phyloP scores from a whole-genome alignment of 345 rosid species.

The Geranium brycei region DNA sequence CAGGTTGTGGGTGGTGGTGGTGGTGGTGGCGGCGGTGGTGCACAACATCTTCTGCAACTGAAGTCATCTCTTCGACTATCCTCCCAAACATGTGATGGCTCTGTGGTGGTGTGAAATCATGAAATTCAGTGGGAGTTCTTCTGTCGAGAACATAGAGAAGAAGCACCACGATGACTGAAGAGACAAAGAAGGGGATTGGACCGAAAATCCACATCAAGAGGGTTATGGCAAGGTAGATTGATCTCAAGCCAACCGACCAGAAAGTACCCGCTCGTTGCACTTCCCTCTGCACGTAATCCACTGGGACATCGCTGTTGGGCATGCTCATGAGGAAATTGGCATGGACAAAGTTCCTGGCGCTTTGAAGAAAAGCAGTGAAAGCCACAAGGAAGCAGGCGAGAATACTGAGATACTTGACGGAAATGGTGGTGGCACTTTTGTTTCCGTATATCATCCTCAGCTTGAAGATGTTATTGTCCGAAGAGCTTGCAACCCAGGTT shows the following conservation, averaged over 20 bases:
- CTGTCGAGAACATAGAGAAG: too few relatives aligned
- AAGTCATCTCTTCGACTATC: too few relatives aligned
- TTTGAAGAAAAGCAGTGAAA: constrained; percentile 22
- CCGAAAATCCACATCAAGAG: constrained; percentile 14
- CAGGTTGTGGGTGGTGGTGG: too few relatives aligned
- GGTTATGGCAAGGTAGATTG: constrained; percentile 20
- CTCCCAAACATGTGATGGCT: too few relatives aligned
- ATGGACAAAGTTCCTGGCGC: constrained; percentile 13
- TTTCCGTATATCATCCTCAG: constrained; percentile 15
- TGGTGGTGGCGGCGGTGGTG: too few relatives aligned
- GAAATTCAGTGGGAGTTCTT: too few relatives aligned
- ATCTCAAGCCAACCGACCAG: constrained; percentile 17
- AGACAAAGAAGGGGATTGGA: too few relatives aligned
- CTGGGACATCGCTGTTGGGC: constrained; percentile 18
- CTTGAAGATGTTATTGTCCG: constrained; percentile 6
- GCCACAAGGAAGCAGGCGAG: constrained; percentile 25
- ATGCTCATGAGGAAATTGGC: constrained; percentile 22
- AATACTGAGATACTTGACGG: constrained; percentile 20
- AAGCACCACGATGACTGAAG: too few relatives aligned
- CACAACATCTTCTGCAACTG: not conserved
- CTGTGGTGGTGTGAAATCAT: too few relatives aligned
- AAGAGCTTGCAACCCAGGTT: constrained; percentile 14
- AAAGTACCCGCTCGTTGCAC: constrained; percentile 15
- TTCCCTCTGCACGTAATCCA: constrained; percentile 12
- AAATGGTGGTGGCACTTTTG: constrained; percentile 10